A percentile compares a stretch with the other conserved stretches of the same genome.
Conservation (phyloP, 805 yeast genomes). For the Nakazawaea wyomingensis region DNA sequence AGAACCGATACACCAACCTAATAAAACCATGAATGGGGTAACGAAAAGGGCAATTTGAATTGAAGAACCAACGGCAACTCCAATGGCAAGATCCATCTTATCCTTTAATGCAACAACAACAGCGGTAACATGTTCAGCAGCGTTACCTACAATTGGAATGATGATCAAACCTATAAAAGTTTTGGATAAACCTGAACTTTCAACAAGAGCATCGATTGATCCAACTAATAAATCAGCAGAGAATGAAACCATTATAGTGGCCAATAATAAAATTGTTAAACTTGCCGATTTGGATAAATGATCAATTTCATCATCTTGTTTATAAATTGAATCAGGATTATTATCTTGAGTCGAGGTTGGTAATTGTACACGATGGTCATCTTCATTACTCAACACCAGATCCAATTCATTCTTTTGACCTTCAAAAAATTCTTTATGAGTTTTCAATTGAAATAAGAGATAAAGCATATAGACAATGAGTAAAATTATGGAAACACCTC, state of each 20-base stretch:
- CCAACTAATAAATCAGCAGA: conserved; percentile 95
- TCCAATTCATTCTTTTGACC: conserved; percentile 21
- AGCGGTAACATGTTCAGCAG: conserved; percentile 98
- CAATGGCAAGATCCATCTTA: conserved; percentile 95
- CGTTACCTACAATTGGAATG: conserved; percentile 96
- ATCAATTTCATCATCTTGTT: conserved; percentile 26
- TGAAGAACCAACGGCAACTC: conserved; percentile 95
- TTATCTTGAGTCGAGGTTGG: background rate
- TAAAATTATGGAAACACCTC: conserved; percentile 81
- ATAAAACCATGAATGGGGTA: conserved; percentile 89
- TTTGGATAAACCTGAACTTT: conserved; percentile 78
- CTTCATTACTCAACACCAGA: conserved; percentile 7
- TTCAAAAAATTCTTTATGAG: conserved; percentile 78
- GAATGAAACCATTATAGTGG: conserved; percentile 77
- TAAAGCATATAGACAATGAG: conserved; percentile 73
- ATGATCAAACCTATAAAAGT: conserved; percentile 92
- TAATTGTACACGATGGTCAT: background rate
- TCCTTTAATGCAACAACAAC: conserved; percentile 91
- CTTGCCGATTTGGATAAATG: conserved; percentile 53
- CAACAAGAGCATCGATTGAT: conserved; percentile 86
- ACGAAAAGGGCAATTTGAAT: conserved; percentile 93
- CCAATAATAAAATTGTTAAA: conserved; percentile 46
- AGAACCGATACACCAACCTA: conserved; percentile 88
- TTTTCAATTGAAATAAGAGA: conserved; percentile 80
- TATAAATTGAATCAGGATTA: conserved; percentile 15